A percentile compares a stretch with the other conserved stretches of the same genome.
These are phyloP conservation scores for Globisporangium okanoganense DNA, from an alignment of 352 stramenopile genomes.

Conservation along the genomic window DNA sequence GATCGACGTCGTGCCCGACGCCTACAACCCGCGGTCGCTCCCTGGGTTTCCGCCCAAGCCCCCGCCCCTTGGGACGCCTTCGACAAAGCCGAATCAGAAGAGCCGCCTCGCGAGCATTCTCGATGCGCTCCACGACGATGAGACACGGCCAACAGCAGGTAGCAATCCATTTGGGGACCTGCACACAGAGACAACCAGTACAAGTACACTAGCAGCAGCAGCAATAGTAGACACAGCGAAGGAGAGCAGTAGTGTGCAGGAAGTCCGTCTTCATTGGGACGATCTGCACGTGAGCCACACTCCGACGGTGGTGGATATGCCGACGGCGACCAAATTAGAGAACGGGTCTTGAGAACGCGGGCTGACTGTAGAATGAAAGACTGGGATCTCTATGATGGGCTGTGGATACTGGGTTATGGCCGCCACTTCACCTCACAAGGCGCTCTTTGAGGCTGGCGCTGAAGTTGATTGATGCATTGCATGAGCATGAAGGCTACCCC, in stretches of 20 bases:
- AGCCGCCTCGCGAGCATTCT: constrained; percentile 5
- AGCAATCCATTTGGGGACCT: neutral
- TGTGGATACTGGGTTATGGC: neutral
- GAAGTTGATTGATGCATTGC: neutral
- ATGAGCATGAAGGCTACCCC: neutral
- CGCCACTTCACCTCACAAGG: neutral
- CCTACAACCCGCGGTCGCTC: constrained; percentile 43
- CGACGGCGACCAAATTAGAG: neutral
- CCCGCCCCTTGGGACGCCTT: too few species aligned
- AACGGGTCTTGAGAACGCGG: neutral
- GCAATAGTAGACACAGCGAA: neutral
- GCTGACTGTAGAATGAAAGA: neutral
- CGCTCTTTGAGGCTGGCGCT: neutral
- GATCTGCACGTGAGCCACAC: neutral
- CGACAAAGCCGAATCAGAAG: neutral
- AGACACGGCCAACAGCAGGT: neutral
- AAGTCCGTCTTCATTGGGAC: neutral
- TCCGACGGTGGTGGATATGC: neutral
- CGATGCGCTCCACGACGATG: constrained; percentile 1
- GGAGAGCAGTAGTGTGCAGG: neutral
- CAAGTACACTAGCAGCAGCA: neutral
- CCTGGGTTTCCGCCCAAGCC: constrained; percentile 37
- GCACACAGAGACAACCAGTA: neutral
- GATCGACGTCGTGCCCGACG: constrained; percentile 33
- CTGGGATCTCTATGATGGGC: neutral